Base-by-base conservation (phyloP, 768 basidiomycete genomes). In the Pleurotus tuoliensis region DNA sequence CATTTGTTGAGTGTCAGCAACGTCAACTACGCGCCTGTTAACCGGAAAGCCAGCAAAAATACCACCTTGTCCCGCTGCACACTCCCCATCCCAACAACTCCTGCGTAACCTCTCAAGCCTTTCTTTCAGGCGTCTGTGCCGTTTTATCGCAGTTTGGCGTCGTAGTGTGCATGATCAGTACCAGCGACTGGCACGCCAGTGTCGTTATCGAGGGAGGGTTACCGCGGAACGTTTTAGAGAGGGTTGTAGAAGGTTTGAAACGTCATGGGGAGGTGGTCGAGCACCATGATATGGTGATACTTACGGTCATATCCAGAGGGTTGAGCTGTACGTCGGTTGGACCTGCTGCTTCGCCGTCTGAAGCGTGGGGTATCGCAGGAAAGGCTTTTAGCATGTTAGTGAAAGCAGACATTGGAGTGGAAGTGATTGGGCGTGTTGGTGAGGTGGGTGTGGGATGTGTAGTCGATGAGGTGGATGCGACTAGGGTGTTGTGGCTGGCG, bases 401-500 rank as follows among this genome's bases (percentile, higher is more conserved):
- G 11, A 52, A 52, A 22, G 51, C 51, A 13, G 30, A 37, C 12
- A 39, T 52, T 18, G 41, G 41, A 4, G 51, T 52, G 4, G 51
- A 52, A 24, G 41, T 52, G 38, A 52, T 52, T 5, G 51, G 51
- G 9, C n/a, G 51, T 15, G 51, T 52, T 16, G 41, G 51, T 22
- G 51, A 52, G 13, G 51, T 52, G n/a, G 41, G 51, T 24, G 51
- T 52, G 12, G 51, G 51, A 12, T 52, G 51, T 40, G 38, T 52
- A 15, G 51, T 52, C 16, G 51, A 52, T 41, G 51, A 39, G 39
- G 51, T 52, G 5, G 51, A 52, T 37, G 51, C 51, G n/a, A 52
- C 51, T 4, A 22, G 51, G 24, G 51, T 39, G 16, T 11, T 52
- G 15, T 52, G 51, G 51, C 24, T 52, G 27, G 51, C 51, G 18